Base-by-base conservation (phyloP, 345 rosid genomes). In the Eucalyptus pauciflora region DNA sequence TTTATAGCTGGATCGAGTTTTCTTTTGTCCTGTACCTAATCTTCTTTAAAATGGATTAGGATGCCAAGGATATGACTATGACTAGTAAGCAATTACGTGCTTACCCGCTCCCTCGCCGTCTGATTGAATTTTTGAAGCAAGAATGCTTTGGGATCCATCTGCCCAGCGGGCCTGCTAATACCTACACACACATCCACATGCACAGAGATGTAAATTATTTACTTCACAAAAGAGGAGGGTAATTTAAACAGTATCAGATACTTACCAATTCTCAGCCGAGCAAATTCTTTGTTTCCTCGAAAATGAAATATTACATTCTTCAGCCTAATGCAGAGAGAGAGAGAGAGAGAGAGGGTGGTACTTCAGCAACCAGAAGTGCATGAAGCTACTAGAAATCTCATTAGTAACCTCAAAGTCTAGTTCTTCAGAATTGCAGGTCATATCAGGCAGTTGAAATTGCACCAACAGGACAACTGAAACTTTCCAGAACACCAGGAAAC, bases 101-200 rank as follows among this genome's bases (percentile, higher is more conserved):
- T 93, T 93, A 96, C 99, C 85, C 92, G 94, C 90, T 93, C 94
- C 90, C 91, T 94, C 89, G 95, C 94, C 86, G 90, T 88, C 50
- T 90, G 91, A 90, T 94, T 97, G 93, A 96, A 96, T 92, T 93
- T 96, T 93, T 97, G 99, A 89, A 97, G 92, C 93, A 96, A 91
- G 89, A 96, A 97, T 88, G 99, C 99, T 89, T 96, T 97, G 58
- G 99, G 99, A 90, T 97, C 99, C 99, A 96, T 97, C 93, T 96
- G 99, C 91, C 99, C 98, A 15, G 97, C 97, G 50, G 99, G 99
- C 92, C 93, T 94, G 29, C 97, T 97, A 41, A 96, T 96, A 90
- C 98, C 98, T 97, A 87, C 87, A 52, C 54, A 51, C 58, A 27
- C 29, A 60, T 67, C 12, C 69, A 50, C 50, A 14, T 22, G 85